A percentile compares a stretch with the other conserved stretches of the same genome.
phyloP scores from a whole-genome alignment of 768 basidiomycete species.

The Tricholoma saponaceum region DNA sequence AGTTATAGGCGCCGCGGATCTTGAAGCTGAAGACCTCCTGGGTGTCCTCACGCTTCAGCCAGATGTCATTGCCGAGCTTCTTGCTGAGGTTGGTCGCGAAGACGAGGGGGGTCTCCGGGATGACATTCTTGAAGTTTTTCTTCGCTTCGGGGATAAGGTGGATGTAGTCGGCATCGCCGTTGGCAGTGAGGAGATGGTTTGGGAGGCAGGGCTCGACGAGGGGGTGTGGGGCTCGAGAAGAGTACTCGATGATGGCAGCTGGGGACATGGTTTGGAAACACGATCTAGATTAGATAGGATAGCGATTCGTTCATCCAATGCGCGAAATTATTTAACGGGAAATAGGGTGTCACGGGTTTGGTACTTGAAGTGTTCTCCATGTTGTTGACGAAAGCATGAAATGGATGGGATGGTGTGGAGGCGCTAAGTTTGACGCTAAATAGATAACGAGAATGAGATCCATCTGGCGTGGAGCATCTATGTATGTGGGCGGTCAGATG shows the following conservation, averaged over 20 bases:
- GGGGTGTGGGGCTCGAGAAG: conserved; percentile 62
- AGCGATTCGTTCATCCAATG: too few species aligned
- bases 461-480: too few species aligned
- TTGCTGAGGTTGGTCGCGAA: conserved; percentile 82
- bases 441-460: too few species aligned
- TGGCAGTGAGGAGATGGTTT: conserved; percentile 58
- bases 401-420: too few species aligned
- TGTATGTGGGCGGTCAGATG: too few species aligned
- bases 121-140: conserved; percentile 68
- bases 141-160: conserved; percentile 81
- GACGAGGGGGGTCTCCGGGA: conserved; percentile 90
- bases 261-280: conserved; percentile 29
- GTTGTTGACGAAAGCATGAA: too few species aligned
- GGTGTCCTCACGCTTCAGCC: conserved; percentile 95
- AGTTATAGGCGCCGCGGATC: conserved; percentile 96
- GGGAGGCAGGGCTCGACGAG: conserved; percentile 63
- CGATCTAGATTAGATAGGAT: too few species aligned
- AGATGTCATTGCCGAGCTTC: conserved; percentile 88
- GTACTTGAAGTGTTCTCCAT: too few species aligned
- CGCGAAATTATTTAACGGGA: too few species aligned
- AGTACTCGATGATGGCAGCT: conserved; percentile 58
- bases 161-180: conserved; percentile 80
- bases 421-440: too few species aligned
- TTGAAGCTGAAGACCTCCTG: conserved; percentile 99
- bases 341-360: too few species aligned